Percentiles rank a stretch among this genome's conserved stretches.
Evolutionary conservation across 306 rosid species (phyloP).

Genomic region (Medicago truncatula): MtrunA17r5.0-ANR NC_053045.1:38106501-38107000

Average conservation of each 20-base stretch:
- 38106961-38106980: no score
- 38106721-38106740: no score
- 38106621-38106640: not conserved
- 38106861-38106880: no score
- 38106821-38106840: not conserved
- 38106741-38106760: no score
- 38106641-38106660: no score
- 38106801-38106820: not conserved
- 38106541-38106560: no score
- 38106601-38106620: constrained; percentile 20
- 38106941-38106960: no score
- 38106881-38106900: not conserved
- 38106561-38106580: not conserved
- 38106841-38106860: not conserved
- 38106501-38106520: no score
- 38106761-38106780: constrained; percentile 32
- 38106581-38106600: not conserved
- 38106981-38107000: no score
- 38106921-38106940: not conserved
- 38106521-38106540: not conserved
- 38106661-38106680: no score
- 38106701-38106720: no score
- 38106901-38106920: not conserved
- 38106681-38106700: no score
- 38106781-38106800: constrained; percentile 11